Conservation (phyloP, 73 alveolate species). For the Urostyla sp. region DNA sequence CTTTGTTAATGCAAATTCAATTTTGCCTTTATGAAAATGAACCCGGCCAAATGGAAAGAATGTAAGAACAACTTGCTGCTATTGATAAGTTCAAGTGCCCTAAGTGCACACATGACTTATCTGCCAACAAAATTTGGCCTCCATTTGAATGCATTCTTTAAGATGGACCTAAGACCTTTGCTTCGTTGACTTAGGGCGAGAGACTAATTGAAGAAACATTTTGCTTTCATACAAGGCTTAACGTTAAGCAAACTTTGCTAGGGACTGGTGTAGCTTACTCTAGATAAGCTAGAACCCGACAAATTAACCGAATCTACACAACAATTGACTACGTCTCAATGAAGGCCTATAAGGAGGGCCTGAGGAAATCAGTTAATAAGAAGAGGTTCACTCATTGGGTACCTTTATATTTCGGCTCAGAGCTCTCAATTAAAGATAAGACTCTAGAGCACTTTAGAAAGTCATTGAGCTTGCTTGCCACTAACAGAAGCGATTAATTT, state of each 20-base stretch:
- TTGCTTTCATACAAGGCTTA: conserved; percentile 90
- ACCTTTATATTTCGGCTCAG: conserved; percentile 87
- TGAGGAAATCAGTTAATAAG: conserved; percentile 85
- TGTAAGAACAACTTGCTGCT: conserved; percentile 4
- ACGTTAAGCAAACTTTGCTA: conserved; percentile 75
- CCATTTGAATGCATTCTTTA: conserved; percentile 61
- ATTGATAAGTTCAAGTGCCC: conserved; percentile 47
- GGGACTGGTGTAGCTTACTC: conserved; percentile 92
- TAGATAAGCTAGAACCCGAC: conserved; percentile 88
- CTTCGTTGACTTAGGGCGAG: conserved; percentile 60
- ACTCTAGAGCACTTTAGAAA: conserved; percentile 78
- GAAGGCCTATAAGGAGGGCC: conserved; percentile 91
- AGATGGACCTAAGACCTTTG: conserved; percentile 67
- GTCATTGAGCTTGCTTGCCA: conserved; percentile 85
- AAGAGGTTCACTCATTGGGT: conserved; percentile 92
- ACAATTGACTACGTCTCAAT: conserved; percentile 87
- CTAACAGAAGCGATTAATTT: conserved; percentile 83
- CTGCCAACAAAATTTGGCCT: conserved; percentile 39
- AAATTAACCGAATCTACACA: conserved; percentile 83
- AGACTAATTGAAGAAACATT: conserved; percentile 66
- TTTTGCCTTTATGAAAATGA: conserved; percentile 82
- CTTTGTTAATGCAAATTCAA: conserved; percentile 88
- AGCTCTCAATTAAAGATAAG: conserved; percentile 70
- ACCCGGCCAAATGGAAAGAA: neutral
- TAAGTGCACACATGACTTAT: conserved; percentile 56